phyloP scores from a whole-genome alignment of 495 filamentous ascomycete genomes.

The Lentithecium fluviatile region DNA sequence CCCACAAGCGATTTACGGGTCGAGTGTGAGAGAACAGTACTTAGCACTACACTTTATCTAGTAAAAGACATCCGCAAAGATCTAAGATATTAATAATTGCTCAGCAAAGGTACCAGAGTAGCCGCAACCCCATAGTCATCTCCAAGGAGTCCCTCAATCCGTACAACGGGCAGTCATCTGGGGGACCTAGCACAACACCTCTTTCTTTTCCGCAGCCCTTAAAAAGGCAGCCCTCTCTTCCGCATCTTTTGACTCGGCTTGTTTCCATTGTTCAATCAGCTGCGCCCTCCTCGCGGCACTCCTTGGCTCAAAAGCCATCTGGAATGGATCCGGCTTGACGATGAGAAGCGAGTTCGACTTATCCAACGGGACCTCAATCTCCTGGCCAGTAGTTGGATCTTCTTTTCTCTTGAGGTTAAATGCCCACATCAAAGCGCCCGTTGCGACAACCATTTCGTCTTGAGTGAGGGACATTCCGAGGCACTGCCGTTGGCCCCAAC shows the following conservation, averaged over 20 bases:
- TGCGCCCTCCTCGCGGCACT: conserved; percentile 26
- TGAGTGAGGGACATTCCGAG: conserved; percentile 38
- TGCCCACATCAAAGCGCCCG: conserved; percentile 39
- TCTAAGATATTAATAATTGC: too few relatives aligned
- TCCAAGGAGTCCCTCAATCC: too few relatives aligned
- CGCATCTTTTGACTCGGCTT: conserved; percentile 29
- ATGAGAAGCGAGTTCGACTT: conserved; percentile 42
- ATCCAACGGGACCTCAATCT: conserved; percentile 44
- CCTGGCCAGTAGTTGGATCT: conserved; percentile 43
- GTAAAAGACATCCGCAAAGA: too few relatives aligned
- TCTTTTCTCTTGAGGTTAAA: conserved; percentile 42
- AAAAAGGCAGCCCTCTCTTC: conserved; percentile 31
- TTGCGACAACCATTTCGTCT: conserved; percentile 40
- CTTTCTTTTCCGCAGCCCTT: conserved; percentile 13
- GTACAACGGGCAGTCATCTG: too few relatives aligned
- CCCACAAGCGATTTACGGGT: too few relatives aligned
- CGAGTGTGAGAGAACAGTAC: too few relatives aligned
- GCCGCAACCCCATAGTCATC: too few relatives aligned
- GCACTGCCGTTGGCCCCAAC: conserved; percentile 42
- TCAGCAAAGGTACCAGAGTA: too few relatives aligned
- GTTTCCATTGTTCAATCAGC: conserved; percentile 36
- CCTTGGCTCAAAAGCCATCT: conserved; percentile 41
- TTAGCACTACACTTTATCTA: too few relatives aligned
- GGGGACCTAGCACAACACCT: neutral
- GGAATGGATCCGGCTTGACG: conserved; percentile 43